These are phyloP conservation scores for Trichoderma endophyticum DNA, from an alignment of 2,329 filamentous ascomycete species.

Conservation along the genomic window DNA sequence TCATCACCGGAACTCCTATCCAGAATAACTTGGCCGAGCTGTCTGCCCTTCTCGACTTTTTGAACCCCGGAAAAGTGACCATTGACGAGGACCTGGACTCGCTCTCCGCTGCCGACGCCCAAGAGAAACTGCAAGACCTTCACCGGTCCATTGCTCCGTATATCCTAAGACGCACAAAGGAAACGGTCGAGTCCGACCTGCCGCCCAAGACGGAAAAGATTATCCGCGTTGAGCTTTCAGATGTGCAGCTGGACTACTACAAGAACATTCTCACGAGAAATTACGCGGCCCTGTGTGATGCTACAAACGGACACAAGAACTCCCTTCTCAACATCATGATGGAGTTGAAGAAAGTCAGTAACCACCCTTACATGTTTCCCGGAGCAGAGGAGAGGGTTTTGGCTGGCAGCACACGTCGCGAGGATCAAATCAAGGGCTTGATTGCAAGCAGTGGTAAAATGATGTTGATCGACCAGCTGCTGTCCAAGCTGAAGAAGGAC, in stretches of 20 bases:
- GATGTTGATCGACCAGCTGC: constrained; percentile 96
- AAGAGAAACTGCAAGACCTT: constrained; percentile 80
- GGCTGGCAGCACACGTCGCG: constrained; percentile 73
- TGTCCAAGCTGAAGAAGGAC: constrained; percentile 89
- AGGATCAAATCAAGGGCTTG: constrained; percentile 86
- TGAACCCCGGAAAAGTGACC: constrained; percentile 89
- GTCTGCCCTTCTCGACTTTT: constrained; percentile 88
- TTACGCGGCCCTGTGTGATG: constrained; percentile 89
- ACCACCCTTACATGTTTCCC: constrained; percentile 97
- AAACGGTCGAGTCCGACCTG: constrained; percentile 93
- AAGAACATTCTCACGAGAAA: constrained; percentile 98
- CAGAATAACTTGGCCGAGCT: constrained; percentile 95
- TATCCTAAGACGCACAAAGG: constrained; percentile 93
- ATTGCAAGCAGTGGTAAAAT: constrained; percentile 99
- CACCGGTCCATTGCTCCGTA: constrained; percentile 87
- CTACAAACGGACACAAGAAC: constrained; percentile 85
- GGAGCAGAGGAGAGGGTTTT: constrained; percentile 89
- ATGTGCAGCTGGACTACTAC: constrained; percentile 96
- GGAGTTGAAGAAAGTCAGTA: constrained; percentile 98
- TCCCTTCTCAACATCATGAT: constrained; percentile 98
- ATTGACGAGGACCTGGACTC: constrained; percentile 89
- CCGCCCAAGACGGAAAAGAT: constrained; percentile 99
- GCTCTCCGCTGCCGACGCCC: constrained; percentile 73
- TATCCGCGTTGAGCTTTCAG: constrained; percentile 92
- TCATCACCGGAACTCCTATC: constrained; percentile 96